Percentiles rank a stretch among this genome's conserved stretches.
Conservation (phyloP, 2,329 filamentous ascomycete genomes). For the Apiospora phragmitis region DNA sequence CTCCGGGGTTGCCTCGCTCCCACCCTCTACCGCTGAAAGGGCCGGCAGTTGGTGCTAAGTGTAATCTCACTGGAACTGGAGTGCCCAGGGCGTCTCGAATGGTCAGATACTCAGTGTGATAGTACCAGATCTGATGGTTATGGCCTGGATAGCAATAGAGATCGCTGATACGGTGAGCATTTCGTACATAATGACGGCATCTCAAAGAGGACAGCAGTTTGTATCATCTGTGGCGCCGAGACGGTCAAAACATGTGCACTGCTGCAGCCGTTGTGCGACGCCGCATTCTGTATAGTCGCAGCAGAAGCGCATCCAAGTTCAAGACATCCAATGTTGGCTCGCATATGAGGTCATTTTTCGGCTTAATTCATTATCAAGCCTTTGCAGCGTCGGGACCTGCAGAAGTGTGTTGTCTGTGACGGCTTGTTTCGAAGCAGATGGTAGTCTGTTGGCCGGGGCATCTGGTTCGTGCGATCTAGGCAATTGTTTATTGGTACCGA, state of each 20-base stretch:
- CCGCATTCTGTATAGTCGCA: not conserved
- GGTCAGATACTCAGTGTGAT: not conserved
- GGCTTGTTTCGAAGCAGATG: not conserved
- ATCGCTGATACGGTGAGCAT: not conserved
- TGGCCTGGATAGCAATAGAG: not conserved
- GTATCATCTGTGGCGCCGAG: not conserved
- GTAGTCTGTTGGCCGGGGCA: not conserved
- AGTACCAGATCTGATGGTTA: slow-evolving; percentile 1
- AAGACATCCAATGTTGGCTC: not conserved
- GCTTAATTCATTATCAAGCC: not conserved
- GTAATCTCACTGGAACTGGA: not conserved
- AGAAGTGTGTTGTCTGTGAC: not conserved
- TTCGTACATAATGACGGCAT: not conserved
- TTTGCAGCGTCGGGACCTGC: not conserved
- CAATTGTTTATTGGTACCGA: not conserved
- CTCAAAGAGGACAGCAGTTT: not conserved
- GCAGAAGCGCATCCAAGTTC: not conserved
- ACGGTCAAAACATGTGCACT: not conserved
- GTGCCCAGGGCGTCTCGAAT: not conserved
- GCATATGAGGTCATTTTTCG: not conserved
- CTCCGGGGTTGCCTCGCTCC: not conserved
- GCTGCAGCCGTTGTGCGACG: not conserved
- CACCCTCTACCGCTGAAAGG: not conserved
- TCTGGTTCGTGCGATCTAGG: not conserved
- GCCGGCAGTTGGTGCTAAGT: not conserved